A percentile compares a stretch with the other conserved stretches of the same genome.
Evolutionary conservation across 768 basidiomycete species (phyloP).

Genomic region (Russula griseocarnosa): DNA sequence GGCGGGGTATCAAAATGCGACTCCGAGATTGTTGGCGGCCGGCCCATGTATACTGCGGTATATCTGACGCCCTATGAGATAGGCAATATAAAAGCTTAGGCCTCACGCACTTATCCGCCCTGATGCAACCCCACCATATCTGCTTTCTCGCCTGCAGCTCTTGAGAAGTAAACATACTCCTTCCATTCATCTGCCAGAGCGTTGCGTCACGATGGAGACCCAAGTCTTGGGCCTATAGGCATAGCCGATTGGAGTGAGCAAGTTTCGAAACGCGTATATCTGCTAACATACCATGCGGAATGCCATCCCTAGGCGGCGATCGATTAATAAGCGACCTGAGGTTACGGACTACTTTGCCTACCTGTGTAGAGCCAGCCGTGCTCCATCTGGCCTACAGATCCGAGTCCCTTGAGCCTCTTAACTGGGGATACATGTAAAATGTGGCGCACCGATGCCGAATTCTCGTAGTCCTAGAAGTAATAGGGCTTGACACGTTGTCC

Average conservation of each 20-base stretch:
- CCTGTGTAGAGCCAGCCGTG: slow-evolving; percentile 84
- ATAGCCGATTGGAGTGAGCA: slow-evolving; percentile 15
- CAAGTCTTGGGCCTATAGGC: slow-evolving; percentile 64
- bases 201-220: slow-evolving; percentile 77
- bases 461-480: slow-evolving; percentile 78
- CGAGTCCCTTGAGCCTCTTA: not conserved
- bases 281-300: slow-evolving; percentile 57
- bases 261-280: not conserved
- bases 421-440: not conserved
- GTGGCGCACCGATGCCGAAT: slow-evolving; percentile 67
- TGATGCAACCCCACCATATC: slow-evolving; percentile 76
- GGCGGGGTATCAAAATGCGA: slow-evolving; percentile 65
- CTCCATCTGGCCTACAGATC: slow-evolving; percentile 54
- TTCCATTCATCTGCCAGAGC: slow-evolving; percentile 64
- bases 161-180: slow-evolving; percentile 52
- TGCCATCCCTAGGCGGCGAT: slow-evolving; percentile 52
- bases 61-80: slow-evolving; percentile 42
- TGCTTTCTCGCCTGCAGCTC: slow-evolving; percentile 71
- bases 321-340: not conserved
- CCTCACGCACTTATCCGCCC: slow-evolving; percentile 58
- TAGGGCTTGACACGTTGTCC: slow-evolving; percentile 76
- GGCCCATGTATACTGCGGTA: slow-evolving; percentile 72
- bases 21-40: slow-evolving; percentile 64
- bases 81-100: slow-evolving; percentile 4
- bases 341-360: slow-evolving; percentile 30